Evolutionary conservation across 2,329 filamentous ascomycete species (phyloP), one percentile per base, ranked within the genome.

Genomic region (Lachnellula hyalina): DNA sequence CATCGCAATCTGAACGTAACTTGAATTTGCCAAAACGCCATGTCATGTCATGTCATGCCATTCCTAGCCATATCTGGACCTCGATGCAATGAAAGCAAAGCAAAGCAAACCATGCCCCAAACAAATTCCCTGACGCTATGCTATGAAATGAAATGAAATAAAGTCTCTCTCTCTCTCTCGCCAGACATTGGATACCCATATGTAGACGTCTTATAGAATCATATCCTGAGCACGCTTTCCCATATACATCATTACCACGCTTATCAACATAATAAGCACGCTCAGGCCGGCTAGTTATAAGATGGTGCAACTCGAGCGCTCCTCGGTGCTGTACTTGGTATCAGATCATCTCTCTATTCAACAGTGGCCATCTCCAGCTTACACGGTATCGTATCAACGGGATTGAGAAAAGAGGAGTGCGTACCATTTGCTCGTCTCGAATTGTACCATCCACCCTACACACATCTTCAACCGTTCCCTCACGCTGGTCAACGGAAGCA

Each of bases 401-500:
- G 23, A 38, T 21, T 14, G 50, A 28, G 23, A 46, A 34, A 51
- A 52, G 35, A 57, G 51, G 42, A 46, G 35, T 7, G 40, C 61
- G 52, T 62, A 67, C 65, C 56, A 54, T 55, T 44, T 54, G 53
- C 60, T 60, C 28, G 47, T 50, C 49, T 68, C 65, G 9, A 65
- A 60, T 66, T 86, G 81, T 54, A 81, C 73, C 57, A 93, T 86
- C 91, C 91, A 96, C 41, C 74, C 74, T 49, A 86, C 89, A 57
- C 89, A 90, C 49, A 96, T 86, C 74, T 96, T 95, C 53, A 96
- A 72, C 54, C 92, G 77, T 65, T 91, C 84, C 56, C 92, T 78
- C 4, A 96, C 90, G 61, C 88, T 93, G 3, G 78, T 85, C 5
- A 86, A 87, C 12, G 77, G 77, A 14, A 96, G 73, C 19, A 96